phyloP scores from a whole-genome alignment of 192 early-diverging fungal species.

The Coemansia sp. region DNA sequence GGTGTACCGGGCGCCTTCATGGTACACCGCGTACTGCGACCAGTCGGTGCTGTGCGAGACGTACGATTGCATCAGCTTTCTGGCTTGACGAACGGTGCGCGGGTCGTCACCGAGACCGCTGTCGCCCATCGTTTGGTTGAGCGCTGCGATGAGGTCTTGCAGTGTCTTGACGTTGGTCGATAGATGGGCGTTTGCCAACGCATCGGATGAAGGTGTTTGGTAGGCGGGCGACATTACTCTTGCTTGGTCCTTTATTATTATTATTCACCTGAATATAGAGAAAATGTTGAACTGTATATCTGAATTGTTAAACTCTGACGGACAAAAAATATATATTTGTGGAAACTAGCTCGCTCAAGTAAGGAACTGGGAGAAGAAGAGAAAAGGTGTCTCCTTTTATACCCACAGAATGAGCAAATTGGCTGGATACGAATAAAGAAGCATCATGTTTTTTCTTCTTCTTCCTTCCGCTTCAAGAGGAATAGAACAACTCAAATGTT shows the following conservation, averaged over 20 bases:
- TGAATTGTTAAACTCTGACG: no score
- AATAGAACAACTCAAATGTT: background rate
- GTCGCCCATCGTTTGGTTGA: conserved; percentile 43
- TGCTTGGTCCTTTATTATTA: background rate
- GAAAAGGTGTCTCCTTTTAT: background rate
- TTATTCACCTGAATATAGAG: background rate
- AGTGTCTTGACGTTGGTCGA: conserved; percentile 21
- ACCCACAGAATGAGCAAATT: background rate
- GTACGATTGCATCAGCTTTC: conserved; percentile 66
- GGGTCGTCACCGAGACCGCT: conserved; percentile 33
- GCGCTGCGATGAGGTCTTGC: conserved; percentile 36
- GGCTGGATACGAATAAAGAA: background rate
- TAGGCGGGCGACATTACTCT: background rate
- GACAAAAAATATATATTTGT: no score
- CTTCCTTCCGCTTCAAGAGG: background rate
- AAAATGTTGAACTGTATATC: no score
- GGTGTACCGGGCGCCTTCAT: conserved; percentile 72
- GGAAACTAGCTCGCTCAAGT: no score
- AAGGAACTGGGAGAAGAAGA: background rate
- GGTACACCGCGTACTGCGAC: conserved; percentile 72
- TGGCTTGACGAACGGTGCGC: conserved; percentile 26
- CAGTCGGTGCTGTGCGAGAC: conserved; percentile 69
- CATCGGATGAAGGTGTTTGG: conserved; percentile 4
- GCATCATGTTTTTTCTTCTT: background rate
- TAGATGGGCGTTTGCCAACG: background rate